These are phyloP conservation scores for Mycena floridula DNA, from an alignment of 768 basidiomycete species.

Conservation along the genomic window DNA sequence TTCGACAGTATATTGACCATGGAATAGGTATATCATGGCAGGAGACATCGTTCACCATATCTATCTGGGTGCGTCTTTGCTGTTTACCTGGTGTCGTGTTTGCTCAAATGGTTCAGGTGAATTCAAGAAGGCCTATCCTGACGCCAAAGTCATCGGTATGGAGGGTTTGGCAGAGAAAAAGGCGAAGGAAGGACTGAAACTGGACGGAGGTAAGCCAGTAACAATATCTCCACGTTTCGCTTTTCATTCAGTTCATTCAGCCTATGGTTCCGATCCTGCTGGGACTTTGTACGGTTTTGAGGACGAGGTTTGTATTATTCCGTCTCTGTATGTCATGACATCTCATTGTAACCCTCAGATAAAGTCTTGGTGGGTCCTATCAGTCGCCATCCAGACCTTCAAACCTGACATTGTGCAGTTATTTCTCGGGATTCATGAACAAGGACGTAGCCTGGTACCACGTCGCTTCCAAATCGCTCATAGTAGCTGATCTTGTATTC, in stretches of 20 bases:
- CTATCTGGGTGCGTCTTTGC: slow-evolving; percentile 39
- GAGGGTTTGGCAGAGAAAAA: slow-evolving; percentile 46
- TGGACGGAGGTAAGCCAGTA: slow-evolving; percentile 55
- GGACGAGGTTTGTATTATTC: slow-evolving; percentile 36
- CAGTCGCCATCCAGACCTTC: not conserved
- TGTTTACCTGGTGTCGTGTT: slow-evolving; percentile 5
- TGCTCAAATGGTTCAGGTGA: slow-evolving; percentile 31
- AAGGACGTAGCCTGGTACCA: slow-evolving; percentile 86
- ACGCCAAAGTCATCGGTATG: slow-evolving; percentile 68
- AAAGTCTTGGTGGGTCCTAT: slow-evolving; percentile 5
- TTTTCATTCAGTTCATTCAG: slow-evolving; percentile 17
- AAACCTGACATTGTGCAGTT: slow-evolving; percentile 30
- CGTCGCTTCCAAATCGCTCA: slow-evolving; percentile 57
- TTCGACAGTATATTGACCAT: not conserved
- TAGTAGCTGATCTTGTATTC: slow-evolving; percentile 79
- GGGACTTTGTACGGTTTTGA: slow-evolving; percentile 74
- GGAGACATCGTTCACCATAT: slow-evolving; percentile 55
- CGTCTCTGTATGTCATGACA: not conserved
- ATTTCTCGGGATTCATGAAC: slow-evolving; percentile 65
- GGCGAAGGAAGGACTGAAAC: slow-evolving; percentile 42
- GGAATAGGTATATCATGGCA: slow-evolving; percentile 48
- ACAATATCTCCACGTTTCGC: not conserved
- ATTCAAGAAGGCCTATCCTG: slow-evolving; percentile 64
- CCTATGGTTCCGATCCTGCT: slow-evolving; percentile 59
- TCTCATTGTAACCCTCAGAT: not conserved